Percentiles rank a stretch among this genome's conserved stretches.
Evolutionary conservation across 805 yeast species (phyloP).

Genomic region (Zygoascus tannicola): DNA sequence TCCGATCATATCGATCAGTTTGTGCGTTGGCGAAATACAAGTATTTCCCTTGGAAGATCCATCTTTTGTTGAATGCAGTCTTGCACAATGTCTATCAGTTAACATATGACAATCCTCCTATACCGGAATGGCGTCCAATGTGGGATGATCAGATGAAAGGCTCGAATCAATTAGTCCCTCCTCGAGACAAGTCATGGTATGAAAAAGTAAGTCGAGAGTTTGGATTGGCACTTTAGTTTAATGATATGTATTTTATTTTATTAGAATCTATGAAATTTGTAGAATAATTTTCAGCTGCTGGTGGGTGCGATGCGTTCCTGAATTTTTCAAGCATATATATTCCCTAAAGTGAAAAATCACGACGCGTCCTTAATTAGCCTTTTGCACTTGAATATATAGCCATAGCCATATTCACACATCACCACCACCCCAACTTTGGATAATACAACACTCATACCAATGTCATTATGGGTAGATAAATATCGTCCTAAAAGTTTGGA

Average conservation of each 20-base stretch:
- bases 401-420: too few relatives aligned
- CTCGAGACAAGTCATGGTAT: neutral
- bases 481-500: constrained; percentile 68
- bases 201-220: neutral
- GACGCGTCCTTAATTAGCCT: neutral
- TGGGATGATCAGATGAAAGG: neutral
- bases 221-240: too few relatives aligned
- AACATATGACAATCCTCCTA: constrained; percentile 1
- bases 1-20: constrained; percentile 7
- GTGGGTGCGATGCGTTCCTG: too few relatives aligned
- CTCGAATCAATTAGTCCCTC: neutral
- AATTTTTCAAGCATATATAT: too few relatives aligned
- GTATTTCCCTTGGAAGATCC: constrained; percentile 12
- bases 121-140: neutral
- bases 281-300: too few relatives aligned
- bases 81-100: constrained; percentile 5
- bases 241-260: too few relatives aligned
- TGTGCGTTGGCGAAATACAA: constrained; percentile 2
- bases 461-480: constrained; percentile 97
- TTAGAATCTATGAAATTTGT: too few relatives aligned
- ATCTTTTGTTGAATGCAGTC: constrained; percentile 9
- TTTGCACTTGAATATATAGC: neutral
- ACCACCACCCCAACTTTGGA: too few relatives aligned
- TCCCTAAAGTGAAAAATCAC: neutral
- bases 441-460: too few relatives aligned